Evolutionary conservation across 345 rosid species (phyloP), one percentile per base, ranked within the genome.

Genomic region (Geranium rotundifolium): DNA sequence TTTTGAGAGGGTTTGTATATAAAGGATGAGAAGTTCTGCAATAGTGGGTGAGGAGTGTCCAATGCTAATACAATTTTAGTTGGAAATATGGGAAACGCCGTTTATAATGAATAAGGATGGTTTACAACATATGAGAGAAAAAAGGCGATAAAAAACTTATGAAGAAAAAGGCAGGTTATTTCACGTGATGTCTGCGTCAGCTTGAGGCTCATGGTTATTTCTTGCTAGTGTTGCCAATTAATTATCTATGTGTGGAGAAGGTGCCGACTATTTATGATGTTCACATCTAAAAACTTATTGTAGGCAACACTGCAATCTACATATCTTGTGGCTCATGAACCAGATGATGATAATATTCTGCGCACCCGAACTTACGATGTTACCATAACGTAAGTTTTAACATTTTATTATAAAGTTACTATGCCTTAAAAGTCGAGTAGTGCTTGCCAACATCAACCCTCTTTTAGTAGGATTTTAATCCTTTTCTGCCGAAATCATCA

Each of bases 361-460:
- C 79, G 91, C 54, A 95, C 99, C 29, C 88, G 99, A 67, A 90
- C 99, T 50, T 95, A 95, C 72, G 99, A 90, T 84, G 79, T 95
- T 72, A 95, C 89, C 89, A 95, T 95, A 73, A 88, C 99, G 97
- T 95, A 86, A 78, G 88, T 63, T 27, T 63, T 19, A 23, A 23
- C 27, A 23, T 19, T 59, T 23, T 68, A 16, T n/a, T 54, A 5
- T 4, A 17, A 14, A 59, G 7, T 19, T 55, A 55, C 29, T 57
- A 5, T 18, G 52, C 31, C 5, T 20, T 62, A 12, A 8, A 8
- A 8, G 41, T 34, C 7, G 10, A 34, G 41, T 34, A 34, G 41
- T 34, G 41, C 10, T 23, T 34, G 10, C 10, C 41, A 34, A 8
- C 41, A 34, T 34, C 41, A 4, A 4, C 10, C 41, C 10, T 23